Conservation (phyloP, 2,329 filamentous ascomycete genomes). For the Talaromyces sp. region DNA sequence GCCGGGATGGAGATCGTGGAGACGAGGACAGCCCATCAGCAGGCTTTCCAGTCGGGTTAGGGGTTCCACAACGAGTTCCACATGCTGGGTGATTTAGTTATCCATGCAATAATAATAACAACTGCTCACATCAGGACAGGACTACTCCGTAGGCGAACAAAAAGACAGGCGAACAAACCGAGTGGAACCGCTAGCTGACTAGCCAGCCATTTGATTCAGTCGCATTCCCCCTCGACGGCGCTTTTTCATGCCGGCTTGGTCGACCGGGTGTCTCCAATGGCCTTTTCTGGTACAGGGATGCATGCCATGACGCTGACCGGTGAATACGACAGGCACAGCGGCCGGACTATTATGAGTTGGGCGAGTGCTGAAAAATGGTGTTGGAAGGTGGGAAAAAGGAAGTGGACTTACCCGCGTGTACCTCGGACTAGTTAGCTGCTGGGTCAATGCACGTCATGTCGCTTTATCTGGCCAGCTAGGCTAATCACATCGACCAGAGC, state of each 20-base stretch:
- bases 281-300: not conserved
- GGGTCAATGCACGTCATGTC: not conserved
- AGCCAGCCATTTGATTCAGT: not conserved
- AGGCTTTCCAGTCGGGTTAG: not conserved
- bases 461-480: not conserved
- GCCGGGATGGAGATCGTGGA: not conserved
- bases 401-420: not conserved
- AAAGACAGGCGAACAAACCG: not conserved
- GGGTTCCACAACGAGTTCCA: not conserved
- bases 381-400: not conserved
- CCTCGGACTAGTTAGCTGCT: not conserved
- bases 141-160: not conserved
- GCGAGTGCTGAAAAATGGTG: not conserved
- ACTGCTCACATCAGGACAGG: not conserved
- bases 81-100: not conserved
- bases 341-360: not conserved
- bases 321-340: not conserved
- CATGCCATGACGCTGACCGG: not conserved
- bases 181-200: not conserved
- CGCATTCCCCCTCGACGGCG: not conserved
- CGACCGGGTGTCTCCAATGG: not conserved
- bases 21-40: not conserved
- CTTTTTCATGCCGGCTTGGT: not conserved
- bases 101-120: not conserved
- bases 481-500: not conserved